Conservation (phyloP, 192 early-diverging fungal species). For the Coemansia sp. region DNA sequence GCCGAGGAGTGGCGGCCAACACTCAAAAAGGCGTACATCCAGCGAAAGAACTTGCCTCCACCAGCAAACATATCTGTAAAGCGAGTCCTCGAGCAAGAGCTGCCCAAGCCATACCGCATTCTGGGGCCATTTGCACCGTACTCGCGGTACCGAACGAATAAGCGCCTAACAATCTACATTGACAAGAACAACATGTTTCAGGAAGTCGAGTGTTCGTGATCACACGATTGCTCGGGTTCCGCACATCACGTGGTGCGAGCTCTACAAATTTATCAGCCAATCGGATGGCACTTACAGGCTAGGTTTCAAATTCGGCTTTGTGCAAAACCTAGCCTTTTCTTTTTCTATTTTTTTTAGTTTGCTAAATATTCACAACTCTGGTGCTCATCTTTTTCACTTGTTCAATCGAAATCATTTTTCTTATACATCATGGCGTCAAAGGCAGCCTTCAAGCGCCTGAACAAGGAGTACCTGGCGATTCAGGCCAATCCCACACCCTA, state of each 20-base stretch:
- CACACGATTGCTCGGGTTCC: neutral
- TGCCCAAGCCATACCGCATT: constrained; percentile 50
- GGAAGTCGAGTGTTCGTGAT: constrained; percentile 41
- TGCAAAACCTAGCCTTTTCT: neutral
- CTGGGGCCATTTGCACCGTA: constrained; percentile 43
- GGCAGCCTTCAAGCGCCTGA: constrained; percentile 74
- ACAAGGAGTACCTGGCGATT: constrained; percentile 78
- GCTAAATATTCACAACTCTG: neutral
- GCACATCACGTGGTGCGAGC: neutral
- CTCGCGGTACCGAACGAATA: constrained; percentile 32
- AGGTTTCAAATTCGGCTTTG: neutral
- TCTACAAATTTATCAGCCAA: neutral
- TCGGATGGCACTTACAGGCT: neutral
- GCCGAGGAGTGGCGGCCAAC: constrained; percentile 46
- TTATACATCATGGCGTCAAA: constrained; percentile 75
- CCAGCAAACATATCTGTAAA: constrained; percentile 42
- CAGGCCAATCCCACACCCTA: constrained; percentile 84
- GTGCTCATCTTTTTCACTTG: neutral
- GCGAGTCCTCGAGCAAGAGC: constrained; percentile 44
- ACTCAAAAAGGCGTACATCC: constrained; percentile 52
- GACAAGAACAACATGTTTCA: constrained; percentile 42
- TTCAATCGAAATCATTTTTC: neutral
- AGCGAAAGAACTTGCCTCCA: constrained; percentile 38
- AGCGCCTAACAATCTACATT: constrained; percentile 38
- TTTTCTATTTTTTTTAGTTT: constrained; percentile 10